Base-by-base conservation (phyloP, 2,329 filamentous ascomycete genomes). In the Aspergillus carbonarius region DNA sequence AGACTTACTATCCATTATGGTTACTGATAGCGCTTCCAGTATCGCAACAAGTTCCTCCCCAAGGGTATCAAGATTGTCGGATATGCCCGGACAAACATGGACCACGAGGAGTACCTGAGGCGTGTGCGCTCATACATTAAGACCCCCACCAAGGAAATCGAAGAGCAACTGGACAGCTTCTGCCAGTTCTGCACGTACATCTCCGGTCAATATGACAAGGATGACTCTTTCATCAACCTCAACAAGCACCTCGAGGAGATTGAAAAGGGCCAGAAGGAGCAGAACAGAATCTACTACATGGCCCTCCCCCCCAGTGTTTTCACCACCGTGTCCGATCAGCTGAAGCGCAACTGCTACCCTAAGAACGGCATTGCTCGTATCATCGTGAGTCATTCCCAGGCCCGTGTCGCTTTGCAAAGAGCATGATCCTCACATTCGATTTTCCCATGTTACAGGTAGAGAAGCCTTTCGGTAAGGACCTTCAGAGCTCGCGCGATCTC, bases 1-100 rank as follows among this genome's bases (percentile, higher is more conserved):
- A 18, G 37, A 18, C 50, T 18, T 18, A 47, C 47, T 1, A 8
- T 17, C 12, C 44, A 30, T 18, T n/a, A 48, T 35, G 35, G 42
- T 37, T 58, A 49, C 39, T 68, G 40, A 65, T 61, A 57, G 40
- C 54, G 44, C 37, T 53, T 54, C 64, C 74, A 96, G 93, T 96
- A 93, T 82, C 92, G 95, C 75, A 99, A 99, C 83, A 93, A 97
- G 80, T 99, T 98, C 83, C 90, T 99, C 53, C 95, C 79, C 70
- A 96, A 96, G 80, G 92, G 96, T 78, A 92, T 96, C 79, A 91
- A 88, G 79, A 97, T 99, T 75, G 88, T 99, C 72, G 95, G 95
- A 82, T 99, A 99, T 91, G 95, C 95, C 71, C 89, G 95, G 76
- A 99, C 95, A 70, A 97, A 97, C 84, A 99, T 99, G 95, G 93